These are phyloP conservation scores for Epichloe coenophiala DNA, from an alignment of 2,329 filamentous ascomycete species.

Conservation along the genomic window DNA sequence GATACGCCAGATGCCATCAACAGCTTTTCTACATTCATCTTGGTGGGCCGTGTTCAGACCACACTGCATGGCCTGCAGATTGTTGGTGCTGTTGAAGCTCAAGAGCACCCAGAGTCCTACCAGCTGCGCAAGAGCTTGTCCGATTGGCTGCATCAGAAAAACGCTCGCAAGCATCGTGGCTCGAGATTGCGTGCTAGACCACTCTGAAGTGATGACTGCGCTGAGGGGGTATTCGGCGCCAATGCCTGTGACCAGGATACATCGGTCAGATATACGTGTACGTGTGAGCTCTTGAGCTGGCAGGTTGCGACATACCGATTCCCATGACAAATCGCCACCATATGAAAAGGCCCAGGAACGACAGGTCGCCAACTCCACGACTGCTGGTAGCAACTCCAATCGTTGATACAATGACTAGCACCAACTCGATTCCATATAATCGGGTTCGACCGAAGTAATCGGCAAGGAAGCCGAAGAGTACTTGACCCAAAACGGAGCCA, in stretches of 20 bases:
- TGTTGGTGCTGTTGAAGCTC: conserved; percentile 27
- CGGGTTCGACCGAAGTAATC: conserved; percentile 41
- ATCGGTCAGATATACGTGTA: background rate
- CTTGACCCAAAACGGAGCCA: conserved; percentile 37
- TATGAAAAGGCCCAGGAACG: conserved; percentile 35
- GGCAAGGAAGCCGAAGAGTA: conserved; percentile 39
- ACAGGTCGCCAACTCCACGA: conserved; percentile 34
- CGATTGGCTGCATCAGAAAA: conserved; percentile 57
- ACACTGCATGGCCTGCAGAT: conserved; percentile 31
- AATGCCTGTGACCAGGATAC: conserved; percentile 30
- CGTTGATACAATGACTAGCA: conserved; percentile 43
- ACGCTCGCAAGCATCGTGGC: conserved; percentile 55
- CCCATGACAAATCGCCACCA: conserved; percentile 45
- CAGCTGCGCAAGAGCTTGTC: conserved; percentile 50
- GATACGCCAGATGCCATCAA: conserved; percentile 54
- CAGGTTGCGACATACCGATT: conserved; percentile 23
- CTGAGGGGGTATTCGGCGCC: conserved; percentile 56
- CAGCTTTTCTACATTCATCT: conserved; percentile 28
- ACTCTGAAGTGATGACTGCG: conserved; percentile 56
- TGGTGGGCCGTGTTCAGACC: conserved; percentile 31
- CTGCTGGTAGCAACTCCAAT: conserved; percentile 41
- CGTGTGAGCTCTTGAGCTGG: background rate
- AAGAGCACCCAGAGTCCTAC: conserved; percentile 42
- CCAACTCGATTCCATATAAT: conserved; percentile 41
- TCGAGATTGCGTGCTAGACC: conserved; percentile 46